Percentiles rank a stretch among this genome's conserved stretches.
Conservation (phyloP, 805 yeast species). For the Yarrowia sp. region DNA sequence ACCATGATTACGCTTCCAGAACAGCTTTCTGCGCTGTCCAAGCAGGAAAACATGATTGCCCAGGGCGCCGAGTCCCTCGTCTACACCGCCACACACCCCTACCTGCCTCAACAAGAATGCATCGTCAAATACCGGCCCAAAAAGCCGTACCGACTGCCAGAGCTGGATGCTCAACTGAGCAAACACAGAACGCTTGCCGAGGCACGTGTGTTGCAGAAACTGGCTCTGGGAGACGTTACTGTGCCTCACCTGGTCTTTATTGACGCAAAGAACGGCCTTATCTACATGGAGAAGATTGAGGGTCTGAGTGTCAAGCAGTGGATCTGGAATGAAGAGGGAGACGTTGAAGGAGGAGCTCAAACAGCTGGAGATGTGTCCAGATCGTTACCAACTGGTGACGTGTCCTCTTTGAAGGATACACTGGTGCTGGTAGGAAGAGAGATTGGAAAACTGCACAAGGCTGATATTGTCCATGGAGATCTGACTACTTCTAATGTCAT, state of each 20-base stretch:
- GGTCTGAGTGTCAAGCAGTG: slow-evolving; percentile 37
- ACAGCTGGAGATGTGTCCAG: slow-evolving; percentile 2
- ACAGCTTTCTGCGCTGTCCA: background rate
- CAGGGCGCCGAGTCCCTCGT: slow-evolving; percentile 94
- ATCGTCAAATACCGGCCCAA: slow-evolving; percentile 84
- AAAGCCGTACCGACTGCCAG: slow-evolving; percentile 86
- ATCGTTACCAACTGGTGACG: background rate
- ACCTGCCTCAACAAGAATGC: slow-evolving; percentile 42
- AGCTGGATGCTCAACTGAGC: slow-evolving; percentile 71
- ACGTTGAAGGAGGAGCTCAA: slow-evolving; percentile 16
- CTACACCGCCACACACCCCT: slow-evolving; percentile 65
- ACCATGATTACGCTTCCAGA: slow-evolving; percentile 19
- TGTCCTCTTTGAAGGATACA: slow-evolving; percentile 30
- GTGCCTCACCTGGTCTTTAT: slow-evolving; percentile 73
- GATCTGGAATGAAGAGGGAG: slow-evolving; percentile 38
- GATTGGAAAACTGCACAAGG: slow-evolving; percentile 67
- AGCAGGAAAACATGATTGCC: slow-evolving; percentile 48
- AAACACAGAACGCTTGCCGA: slow-evolving; percentile 82
- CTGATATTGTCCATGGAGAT: slow-evolving; percentile 90
- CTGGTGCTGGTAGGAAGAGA: slow-evolving; percentile 56
- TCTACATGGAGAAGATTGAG: slow-evolving; percentile 86
- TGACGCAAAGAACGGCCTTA: slow-evolving; percentile 74
- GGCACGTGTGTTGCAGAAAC: slow-evolving; percentile 67
- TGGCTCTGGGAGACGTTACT: slow-evolving; percentile 51
- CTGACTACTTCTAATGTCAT: slow-evolving; percentile 86